Percentiles rank a stretch among this genome's conserved stretches.
Conservation (phyloP, 345 rosid species). For the Diplotaxis tenuifolia region DNA sequence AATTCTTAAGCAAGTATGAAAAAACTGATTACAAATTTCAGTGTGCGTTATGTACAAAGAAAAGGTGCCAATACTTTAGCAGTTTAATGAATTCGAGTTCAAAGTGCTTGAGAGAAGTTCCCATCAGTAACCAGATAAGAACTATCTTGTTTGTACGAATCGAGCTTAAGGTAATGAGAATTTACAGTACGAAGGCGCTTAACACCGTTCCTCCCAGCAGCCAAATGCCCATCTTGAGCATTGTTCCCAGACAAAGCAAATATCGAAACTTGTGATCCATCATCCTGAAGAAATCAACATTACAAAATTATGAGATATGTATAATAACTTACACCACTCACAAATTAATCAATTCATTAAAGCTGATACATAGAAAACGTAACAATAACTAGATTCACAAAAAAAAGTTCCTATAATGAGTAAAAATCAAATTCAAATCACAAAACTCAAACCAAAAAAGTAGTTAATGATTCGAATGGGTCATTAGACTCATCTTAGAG, state of each 20-base stretch:
- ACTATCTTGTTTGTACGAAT: too few species aligned
- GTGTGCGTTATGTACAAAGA: background rate
- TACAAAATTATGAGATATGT: background rate
- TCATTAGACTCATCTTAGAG: too few species aligned
- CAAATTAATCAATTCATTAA: background rate
- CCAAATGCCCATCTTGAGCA: conserved; percentile 86
- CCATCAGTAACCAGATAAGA: too few species aligned
- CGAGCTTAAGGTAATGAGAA: background rate
- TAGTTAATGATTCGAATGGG: background rate
- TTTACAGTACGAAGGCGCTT: conserved; percentile 98
- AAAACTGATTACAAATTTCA: background rate
- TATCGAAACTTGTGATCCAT: conserved; percentile 90
- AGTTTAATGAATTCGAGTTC: too few species aligned
- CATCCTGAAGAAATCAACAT: conserved; percentile 61
- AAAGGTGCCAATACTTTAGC: background rate
- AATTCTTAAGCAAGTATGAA: too few species aligned
- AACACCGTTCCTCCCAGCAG: conserved; percentile 95
- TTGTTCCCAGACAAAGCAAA: conserved; percentile 75
- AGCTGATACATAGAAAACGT: too few species aligned
- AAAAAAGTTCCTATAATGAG: background rate
- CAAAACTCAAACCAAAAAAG: too few species aligned
- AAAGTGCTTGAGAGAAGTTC: too few species aligned
- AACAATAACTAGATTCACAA: conserved; percentile 9
- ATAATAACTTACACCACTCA: background rate
- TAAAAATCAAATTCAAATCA: background rate